Evolutionary conservation across 2,329 filamentous ascomycete species (phyloP).

Genomic region (Lizonia empirigonia): DNA sequence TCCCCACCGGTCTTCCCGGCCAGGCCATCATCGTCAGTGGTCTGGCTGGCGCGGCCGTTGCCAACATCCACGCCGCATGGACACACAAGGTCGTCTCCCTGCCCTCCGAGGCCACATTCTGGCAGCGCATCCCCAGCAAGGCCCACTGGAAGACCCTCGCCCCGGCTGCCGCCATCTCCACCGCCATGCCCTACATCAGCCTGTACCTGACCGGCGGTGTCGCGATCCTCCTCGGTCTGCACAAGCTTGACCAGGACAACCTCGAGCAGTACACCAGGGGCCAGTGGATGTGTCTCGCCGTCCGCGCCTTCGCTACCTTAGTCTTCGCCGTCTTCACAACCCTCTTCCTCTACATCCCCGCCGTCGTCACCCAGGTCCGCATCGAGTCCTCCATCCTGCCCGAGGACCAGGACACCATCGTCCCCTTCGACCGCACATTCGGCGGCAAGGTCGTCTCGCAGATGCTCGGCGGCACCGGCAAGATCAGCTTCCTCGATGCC

Average conservation of each 20-base stretch:
- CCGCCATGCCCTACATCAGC: constrained; percentile 62
- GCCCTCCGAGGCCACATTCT: constrained; percentile 63
- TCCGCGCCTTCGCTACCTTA: constrained; percentile 52
- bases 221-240: constrained; percentile 43
- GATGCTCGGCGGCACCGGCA: constrained; percentile 73
- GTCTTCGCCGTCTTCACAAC: constrained; percentile 56
- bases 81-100: constrained; percentile 83
- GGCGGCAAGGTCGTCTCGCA: constrained; percentile 76
- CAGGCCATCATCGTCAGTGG: constrained; percentile 60
- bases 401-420: constrained; percentile 79
- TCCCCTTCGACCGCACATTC: constrained; percentile 89
- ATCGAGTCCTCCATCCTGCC: constrained; percentile 87
- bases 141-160: constrained; percentile 71
- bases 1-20: constrained; percentile 53
- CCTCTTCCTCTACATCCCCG: constrained; percentile 76
- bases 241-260: constrained; percentile 43
- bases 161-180: constrained; percentile 68
- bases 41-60: constrained; percentile 64
- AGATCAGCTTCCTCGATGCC: constrained; percentile 73
- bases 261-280: constrained; percentile 42
- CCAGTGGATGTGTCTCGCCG: constrained; percentile 35
- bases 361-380: constrained; percentile 76
- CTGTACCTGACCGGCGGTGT: constrained; percentile 57
- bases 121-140: constrained; percentile 71
- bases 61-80: constrained; percentile 77